Evolutionary conservation across 2,329 filamentous ascomycete genomes (phyloP), one percentile per base, ranked within the genome.

Genomic region (Aspergillus transmontanensis): DNA sequence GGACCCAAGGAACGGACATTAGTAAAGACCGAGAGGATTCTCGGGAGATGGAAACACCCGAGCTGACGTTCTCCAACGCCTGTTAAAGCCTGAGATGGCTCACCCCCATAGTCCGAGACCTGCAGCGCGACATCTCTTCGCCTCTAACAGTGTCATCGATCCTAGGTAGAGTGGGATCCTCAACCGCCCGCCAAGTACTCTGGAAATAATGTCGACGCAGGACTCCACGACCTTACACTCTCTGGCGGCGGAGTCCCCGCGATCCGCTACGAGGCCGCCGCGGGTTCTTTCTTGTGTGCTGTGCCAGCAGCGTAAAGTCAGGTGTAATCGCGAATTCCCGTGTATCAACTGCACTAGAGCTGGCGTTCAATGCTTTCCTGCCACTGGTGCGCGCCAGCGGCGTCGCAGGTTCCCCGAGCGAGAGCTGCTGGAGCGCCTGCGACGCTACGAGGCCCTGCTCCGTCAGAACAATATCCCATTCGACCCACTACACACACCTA

Each of bases 291-390:
- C 85, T 36, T 94, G 91, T 71, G 84, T 92, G 16, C 82, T 89
- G 21, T 94, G 91, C 72, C 90, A 93, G 73, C 89, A 51, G 48
- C 48, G 48, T 4, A 51, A 51, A 28, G 48, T 93, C 46, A 88
- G 88, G 64, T 93, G 90, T 76, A 88, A 92, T 76, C 90, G 89
- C 76, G 86, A 84, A 69, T 89, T 88, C 76, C 90, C 90, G 19
- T 93, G 90, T 72, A 82, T 85, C 70, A 89, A 90, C 76, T 92
- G 90, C 72, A 80, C 87, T 73, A 89, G 85, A 76, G 83, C 86
- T 58, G 79, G 82, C 28, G 84, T 84, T 34, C 85, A 90, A 68
- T 93, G 48, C 19, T 7, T 51, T 11, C 48, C 48, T 32, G 26
- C 28, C 9, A 6, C 11, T n/a, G 26, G 66, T 79, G 86, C 67